Evolutionary conservation across 305 asterid genomes (phyloP), one percentile per base, ranked within the genome.

Genomic region (Fraxinus nigra): DNA sequence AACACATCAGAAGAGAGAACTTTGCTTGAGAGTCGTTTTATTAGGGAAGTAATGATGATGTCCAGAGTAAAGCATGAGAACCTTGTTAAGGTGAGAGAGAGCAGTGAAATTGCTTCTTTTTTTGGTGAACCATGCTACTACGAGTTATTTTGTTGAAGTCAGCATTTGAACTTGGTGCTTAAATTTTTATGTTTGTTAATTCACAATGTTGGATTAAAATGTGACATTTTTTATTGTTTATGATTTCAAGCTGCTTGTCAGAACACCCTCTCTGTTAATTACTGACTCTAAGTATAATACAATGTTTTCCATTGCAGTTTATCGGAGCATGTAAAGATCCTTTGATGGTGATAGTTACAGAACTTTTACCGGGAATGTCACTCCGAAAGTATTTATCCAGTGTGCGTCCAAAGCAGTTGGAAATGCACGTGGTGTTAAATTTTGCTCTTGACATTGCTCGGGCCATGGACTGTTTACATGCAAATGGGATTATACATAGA

Each of bases 321-420:
- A 91, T 95, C 85, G 98, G 98, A 82, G 98, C 98, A 80, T 95
- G 98, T 86, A 95, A 95, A 80, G 98, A 95, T 88, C 98, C 98
- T 85, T 84, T 95, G 82, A 93, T 95, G 98, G 98, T 93, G 86
- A 90, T 93, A 82, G 98, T 95, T 22, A 88, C 98, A 5, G 98
- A 93, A 90, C 91, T 95, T 78, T 87, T 95, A 87, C 97, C 93
- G 8, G 98, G 98, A 84, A 93, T 92, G 98, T 95, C 98, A 59
- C 97, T 95, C 72, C 89, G 98, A 77, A 95, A 92, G 87, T 91
- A 92, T 88, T 89, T 95, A 26, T 82, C 90, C 81, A 88, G 93
- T 86, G 32, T 91, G 67, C 97, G 98, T 35, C 98, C 98, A 79
- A 89, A 89, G 82, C 93, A 86, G 83, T 88, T 95, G 89, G 98